Evolutionary conservation across 306 rosid genomes (phyloP).

Genomic region (Vigna unguiculata): DNA sequence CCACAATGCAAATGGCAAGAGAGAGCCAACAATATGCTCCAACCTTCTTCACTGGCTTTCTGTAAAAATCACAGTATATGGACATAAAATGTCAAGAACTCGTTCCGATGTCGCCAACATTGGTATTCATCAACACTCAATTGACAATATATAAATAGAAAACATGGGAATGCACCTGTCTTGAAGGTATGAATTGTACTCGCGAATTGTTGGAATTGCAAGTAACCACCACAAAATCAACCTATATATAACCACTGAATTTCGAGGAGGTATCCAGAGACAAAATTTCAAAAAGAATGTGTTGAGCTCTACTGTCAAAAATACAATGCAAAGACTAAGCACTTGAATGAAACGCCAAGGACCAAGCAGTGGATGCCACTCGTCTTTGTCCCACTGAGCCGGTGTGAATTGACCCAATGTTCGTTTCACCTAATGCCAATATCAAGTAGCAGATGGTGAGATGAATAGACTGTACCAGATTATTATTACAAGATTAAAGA

Average conservation of each 20-base stretch:
- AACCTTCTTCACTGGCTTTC: conserved; percentile 91
- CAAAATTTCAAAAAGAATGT: conserved; percentile 95
- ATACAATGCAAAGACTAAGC: conserved; percentile 78
- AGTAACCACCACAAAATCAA: conserved; percentile 97
- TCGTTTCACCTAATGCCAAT: conserved; percentile 77
- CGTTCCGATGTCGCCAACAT: background rate
- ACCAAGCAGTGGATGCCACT: conserved; percentile 98
- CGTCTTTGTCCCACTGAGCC: conserved; percentile 99
- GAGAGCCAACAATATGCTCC: conserved; percentile 99
- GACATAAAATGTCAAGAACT: conserved; percentile 24
- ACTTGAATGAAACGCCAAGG: conserved; percentile 99
- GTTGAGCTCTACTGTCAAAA: conserved; percentile 96
- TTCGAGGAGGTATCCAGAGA: conserved; percentile 96
- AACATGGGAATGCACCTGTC: conserved; percentile 65
- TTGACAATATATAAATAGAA: background rate
- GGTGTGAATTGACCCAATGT: conserved; percentile 94
- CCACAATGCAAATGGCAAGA: conserved; percentile 92
- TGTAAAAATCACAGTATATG: conserved; percentile 47
- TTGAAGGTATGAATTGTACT: conserved; percentile 96
- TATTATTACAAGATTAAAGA: background rate
- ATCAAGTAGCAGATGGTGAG: background rate
- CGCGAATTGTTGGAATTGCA: conserved; percentile 97
- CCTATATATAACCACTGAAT: conserved; percentile 89
- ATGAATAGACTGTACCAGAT: conserved; percentile 3
- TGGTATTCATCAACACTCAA: background rate